These are phyloP conservation scores for Pichia nakasei DNA, from an alignment of 805 yeast genomes.

Conservation along the genomic window DNA sequence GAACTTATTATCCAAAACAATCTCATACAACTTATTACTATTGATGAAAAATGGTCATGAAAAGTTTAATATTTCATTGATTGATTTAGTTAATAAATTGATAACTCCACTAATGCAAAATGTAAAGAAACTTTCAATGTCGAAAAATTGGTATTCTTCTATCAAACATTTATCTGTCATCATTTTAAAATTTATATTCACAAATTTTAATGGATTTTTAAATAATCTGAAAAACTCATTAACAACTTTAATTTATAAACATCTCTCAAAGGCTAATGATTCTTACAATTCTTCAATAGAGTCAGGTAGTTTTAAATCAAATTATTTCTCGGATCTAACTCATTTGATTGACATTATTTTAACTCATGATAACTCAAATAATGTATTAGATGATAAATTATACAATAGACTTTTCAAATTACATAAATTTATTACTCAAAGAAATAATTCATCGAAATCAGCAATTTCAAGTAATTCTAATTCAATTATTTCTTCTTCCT, in stretches of 20 bases:
- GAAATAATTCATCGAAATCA: slow-evolving; percentile 9
- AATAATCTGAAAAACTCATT: slow-evolving; percentile 23
- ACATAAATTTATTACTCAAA: slow-evolving; percentile 19
- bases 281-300: slow-evolving; percentile 27
- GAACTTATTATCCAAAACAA: slow-evolving; percentile 19
- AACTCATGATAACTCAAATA: slow-evolving; percentile 21
- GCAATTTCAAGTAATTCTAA: slow-evolving; percentile 7
- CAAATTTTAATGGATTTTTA: slow-evolving; percentile 28
- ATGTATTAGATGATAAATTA: slow-evolving; percentile 24
- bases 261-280: slow-evolving; percentile 26
- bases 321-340: slow-evolving; percentile 25
- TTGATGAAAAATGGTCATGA: slow-evolving; percentile 26
- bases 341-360: slow-evolving; percentile 23
- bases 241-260: slow-evolving; percentile 24
- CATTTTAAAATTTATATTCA: slow-evolving; percentile 22
- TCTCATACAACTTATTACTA: slow-evolving; percentile 15
- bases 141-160: slow-evolving; percentile 25
- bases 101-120: slow-evolving; percentile 14
- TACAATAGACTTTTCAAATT: slow-evolving; percentile 24
- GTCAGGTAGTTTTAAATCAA: slow-evolving; percentile 23
- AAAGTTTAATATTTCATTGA: slow-evolving; percentile 24
- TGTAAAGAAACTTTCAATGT: slow-evolving; percentile 24
- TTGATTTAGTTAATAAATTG: slow-evolving; percentile 22
- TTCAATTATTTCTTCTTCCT: slow-evolving; percentile 19
- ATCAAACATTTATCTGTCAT: slow-evolving; percentile 25